phyloP scores from a whole-genome alignment of 768 basidiomycete species.

The Ramaria rubella region DNA sequence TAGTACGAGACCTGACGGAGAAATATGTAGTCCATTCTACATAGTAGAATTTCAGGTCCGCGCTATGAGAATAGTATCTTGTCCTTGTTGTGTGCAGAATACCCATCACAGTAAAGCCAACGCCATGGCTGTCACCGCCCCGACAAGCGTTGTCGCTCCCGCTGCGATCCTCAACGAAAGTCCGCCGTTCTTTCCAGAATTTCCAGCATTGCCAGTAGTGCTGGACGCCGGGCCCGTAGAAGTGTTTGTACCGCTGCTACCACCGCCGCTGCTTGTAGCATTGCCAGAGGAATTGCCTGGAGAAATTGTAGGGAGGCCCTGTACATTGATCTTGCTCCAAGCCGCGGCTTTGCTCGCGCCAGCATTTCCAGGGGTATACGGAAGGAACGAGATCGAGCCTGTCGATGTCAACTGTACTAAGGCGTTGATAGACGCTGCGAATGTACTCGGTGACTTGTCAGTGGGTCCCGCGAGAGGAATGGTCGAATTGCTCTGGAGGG shows the following conservation, averaged over 20 bases:
- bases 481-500: slow-evolving; percentile 54
- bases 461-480: slow-evolving; percentile 52
- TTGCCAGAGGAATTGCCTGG: neutral
- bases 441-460: slow-evolving; percentile 50
- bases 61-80: neutral
- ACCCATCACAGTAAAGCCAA: neutral
- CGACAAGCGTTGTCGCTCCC: neutral
- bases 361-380: slow-evolving; percentile 43
- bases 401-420: slow-evolving; percentile 63
- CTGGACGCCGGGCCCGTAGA: neutral
- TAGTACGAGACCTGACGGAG: neutral
- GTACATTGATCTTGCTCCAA: slow-evolving; percentile 33
- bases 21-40: neutral
- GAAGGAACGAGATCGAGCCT: slow-evolving; percentile 55
- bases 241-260: neutral
- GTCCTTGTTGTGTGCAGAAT: too few species aligned
- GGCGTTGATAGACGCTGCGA: slow-evolving; percentile 54
- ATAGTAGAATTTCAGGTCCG: neutral
- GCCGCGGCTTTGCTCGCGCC: slow-evolving; percentile 37
- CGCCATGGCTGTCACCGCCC: neutral
- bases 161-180: neutral
- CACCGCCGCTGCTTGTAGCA: neutral
- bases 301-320: slow-evolving; percentile 4
- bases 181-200: neutral
- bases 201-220: neutral